Evolutionary conservation across 768 basidiomycete genomes (phyloP), one percentile per base, ranked within the genome.

Genomic region (Tubosaeta brunneosetosa): DNA sequence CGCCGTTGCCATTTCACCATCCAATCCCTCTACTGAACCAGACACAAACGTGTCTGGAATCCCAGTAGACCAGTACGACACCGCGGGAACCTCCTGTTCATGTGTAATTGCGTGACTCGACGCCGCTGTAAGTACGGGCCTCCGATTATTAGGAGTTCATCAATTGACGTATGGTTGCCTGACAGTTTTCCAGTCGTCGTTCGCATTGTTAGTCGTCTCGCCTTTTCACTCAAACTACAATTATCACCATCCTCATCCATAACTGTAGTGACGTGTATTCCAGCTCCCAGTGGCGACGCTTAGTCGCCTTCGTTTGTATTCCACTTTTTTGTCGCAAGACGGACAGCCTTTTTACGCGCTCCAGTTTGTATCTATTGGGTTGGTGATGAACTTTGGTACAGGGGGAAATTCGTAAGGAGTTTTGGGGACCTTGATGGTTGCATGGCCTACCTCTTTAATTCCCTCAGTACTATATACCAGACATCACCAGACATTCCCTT

Each of bases 31-130:
- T 12, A 19, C 25, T 25, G 48, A 42, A 40, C 22, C 47, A 14
- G 55, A 41, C 27, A 27, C 37, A 22, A 44, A 33, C 5, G 37
- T 5, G 16, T 44, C 56, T 3, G 49, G 58, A 44, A 50, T 59
- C 25, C 64, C 61, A 8, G 54, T 50, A 9, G 44, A 62, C 53
- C 17, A 60, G n/a, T n/a, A n/a, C n/a, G n/a, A n/a, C n/a, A n/a
- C 11, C 12, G 4, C 16, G n/a, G n/a, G 40, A 17, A 11, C 19
- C 4, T 33, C 48, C 6, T 14, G 38, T 4, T 4, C 17, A 4
- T 65, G 64, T 22, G 57, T 62, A 34, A 45, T 65, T 17, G 53
- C 43, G 50, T 66, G 61, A 62, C 11, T 38, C 25, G 32, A 14
- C n/a, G 6, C 16, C 4, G 26, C 37, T 36, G 65, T 67, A 36